Evolutionary conservation across 1,284 basidiomycete species (phyloP), one percentile per base, ranked within the genome.

Genomic region (Leccinum holopus): DNA sequence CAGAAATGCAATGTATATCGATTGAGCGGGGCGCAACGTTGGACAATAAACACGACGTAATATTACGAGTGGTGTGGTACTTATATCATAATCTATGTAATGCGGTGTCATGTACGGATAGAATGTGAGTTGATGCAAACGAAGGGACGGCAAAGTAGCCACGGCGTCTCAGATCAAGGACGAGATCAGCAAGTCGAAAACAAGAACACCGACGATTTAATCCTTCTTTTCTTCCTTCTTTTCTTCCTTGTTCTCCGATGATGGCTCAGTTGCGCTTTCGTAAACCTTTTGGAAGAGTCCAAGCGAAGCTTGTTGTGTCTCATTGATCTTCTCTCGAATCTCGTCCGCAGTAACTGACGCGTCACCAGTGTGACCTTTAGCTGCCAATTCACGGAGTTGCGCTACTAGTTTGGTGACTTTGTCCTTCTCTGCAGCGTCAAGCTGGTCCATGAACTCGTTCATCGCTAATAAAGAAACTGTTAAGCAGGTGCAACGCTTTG

Each of bases 221-320:
- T 89, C 86, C 79, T 90, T 88, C 86, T 90, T 89, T 79, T 89
- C 86, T 72, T 86, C 81, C 7, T 39, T 81, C 67, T 83, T 78
- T 72, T 86, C 81, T 39, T 39, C 81, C 67, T 83, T 78, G 77
- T 83, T 84, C 68, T 81, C 78, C 2, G 72, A 55, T 10, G 77
- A 65, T 39, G 82, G 70, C 70, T 84, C 82, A n/a, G 81, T 87
- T 86, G 67, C 91, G 87, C 86, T 94, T 85, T 97, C 94, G 79
- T 98, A 97, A 32, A 96, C 91, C 88, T 97, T 97, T 81, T 97
- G 93, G 95, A 98, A 99, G 68, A 99, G 90, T 69, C 94, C 94
- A 56, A 99, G 87, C 35, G 94, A 97, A 51, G 96, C 95, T 76
- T 94, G 91, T 76, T 99, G 96, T n/a, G 95, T 95, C 81, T 95